These are phyloP conservation scores for Cucurbita moschata DNA, from an alignment of 306 rosid species.

Conservation along the genomic window DNA sequence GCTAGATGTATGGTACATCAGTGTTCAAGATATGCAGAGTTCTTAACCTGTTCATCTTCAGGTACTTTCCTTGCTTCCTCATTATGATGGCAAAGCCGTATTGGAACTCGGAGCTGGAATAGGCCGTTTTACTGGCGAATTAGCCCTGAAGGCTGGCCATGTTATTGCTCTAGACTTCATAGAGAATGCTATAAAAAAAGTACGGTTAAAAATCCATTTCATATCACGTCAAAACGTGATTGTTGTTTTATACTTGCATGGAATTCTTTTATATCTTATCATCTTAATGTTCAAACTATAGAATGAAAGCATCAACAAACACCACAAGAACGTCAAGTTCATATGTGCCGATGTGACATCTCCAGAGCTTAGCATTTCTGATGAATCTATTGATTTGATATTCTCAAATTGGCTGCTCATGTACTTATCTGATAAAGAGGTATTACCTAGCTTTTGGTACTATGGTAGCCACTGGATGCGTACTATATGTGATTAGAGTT, in stretches of 20 bases:
- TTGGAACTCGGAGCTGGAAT: constrained; percentile 94
- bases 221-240: not conserved
- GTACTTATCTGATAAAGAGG: constrained; percentile 91
- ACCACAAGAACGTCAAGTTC: constrained; percentile 68
- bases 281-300: constrained; percentile 12
- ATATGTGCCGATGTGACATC: constrained; percentile 88
- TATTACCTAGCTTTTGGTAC: constrained; percentile 1
- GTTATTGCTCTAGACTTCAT: constrained; percentile 81
- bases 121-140: constrained; percentile 82
- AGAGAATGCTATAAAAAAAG: constrained; percentile 77
- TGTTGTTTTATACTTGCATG: not conserved
- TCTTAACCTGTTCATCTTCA: constrained; percentile 4
- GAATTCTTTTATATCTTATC: not conserved
- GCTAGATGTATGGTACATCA: not conserved
- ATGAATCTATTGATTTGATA: constrained; percentile 59
- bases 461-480: not conserved
- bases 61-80: constrained; percentile 68
- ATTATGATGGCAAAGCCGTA: constrained; percentile 61
- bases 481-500: not conserved
- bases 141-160: constrained; percentile 72
- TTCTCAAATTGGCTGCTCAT: constrained; percentile 97
- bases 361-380: constrained; percentile 39
- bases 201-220: not conserved
- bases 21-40: not conserved
- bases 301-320: constrained; percentile 74